phyloP scores from a whole-genome alignment of 2,329 filamentous ascomycete genomes.

The Ophiostoma ips region DNA sequence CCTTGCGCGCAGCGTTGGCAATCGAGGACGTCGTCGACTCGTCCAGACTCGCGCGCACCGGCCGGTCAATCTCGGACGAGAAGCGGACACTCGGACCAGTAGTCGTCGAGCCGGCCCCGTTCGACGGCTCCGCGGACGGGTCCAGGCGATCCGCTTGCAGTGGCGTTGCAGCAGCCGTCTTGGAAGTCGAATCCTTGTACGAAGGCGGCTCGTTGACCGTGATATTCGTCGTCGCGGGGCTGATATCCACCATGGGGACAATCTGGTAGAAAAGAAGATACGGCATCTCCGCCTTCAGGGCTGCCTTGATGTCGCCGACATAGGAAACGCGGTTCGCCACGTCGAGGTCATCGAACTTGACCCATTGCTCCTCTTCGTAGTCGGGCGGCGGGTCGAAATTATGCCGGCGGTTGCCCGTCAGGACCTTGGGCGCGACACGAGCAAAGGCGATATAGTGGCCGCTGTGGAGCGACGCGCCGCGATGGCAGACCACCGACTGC shows the following conservation, averaged over 20 bases:
- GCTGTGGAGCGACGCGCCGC: slow-evolving; percentile 70
- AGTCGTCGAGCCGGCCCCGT: slow-evolving; percentile 19
- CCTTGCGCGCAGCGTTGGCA: slow-evolving; percentile 18
- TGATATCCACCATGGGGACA: slow-evolving; percentile 63
- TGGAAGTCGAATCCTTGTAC: slow-evolving; percentile 38
- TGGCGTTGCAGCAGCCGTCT: slow-evolving; percentile 25
- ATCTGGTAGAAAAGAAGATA: slow-evolving; percentile 95
- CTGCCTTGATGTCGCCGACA: slow-evolving; percentile 63
- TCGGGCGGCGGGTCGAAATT: slow-evolving; percentile 45
- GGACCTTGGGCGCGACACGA: slow-evolving; percentile 51
- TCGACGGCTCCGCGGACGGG: slow-evolving; percentile 29
- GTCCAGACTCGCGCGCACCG: slow-evolving; percentile 32
- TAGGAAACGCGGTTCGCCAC: slow-evolving; percentile 54
- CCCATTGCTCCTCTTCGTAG: slow-evolving; percentile 66
- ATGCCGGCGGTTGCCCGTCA: slow-evolving; percentile 45
- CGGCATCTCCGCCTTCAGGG: slow-evolving; percentile 65
- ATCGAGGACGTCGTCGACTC: slow-evolving; percentile 20
- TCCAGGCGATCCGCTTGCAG: slow-evolving; percentile 10
- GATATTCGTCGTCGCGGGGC: slow-evolving; percentile 32
- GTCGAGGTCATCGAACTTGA: slow-evolving; percentile 79
- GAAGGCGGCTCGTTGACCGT: slow-evolving; percentile 41
- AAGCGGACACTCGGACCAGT: slow-evolving; percentile 39
- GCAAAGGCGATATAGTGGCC: slow-evolving; percentile 87
- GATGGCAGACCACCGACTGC: slow-evolving; percentile 85
- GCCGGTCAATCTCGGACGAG: slow-evolving; percentile 39